Base-by-base conservation (phyloP, 1,284 basidiomycete species). In the Ganoderma sinense region DNA sequence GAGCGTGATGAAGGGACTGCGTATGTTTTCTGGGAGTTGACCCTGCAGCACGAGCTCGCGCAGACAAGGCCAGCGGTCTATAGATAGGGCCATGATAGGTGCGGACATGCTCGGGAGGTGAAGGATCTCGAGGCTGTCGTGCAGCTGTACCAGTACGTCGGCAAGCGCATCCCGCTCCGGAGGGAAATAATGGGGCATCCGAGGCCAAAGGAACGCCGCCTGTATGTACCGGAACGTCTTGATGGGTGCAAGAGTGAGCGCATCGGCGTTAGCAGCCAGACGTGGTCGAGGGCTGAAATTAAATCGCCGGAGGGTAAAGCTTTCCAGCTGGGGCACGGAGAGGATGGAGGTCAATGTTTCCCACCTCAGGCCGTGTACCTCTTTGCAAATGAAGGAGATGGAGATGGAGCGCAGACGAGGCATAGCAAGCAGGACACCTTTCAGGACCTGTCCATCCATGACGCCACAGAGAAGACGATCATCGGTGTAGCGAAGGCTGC, bases 31-130 rank as follows among this genome's bases (percentile, higher is more conserved):
- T 13, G 53, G 53, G 18, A 56, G 53, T 20, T 20, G 29, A 7
- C 53, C 53, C 14, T 56, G 53, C 18, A 56, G 53, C 53, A 56
- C 53, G 29, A 56, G 31, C 53, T 56, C 53, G 16, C 53, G 53
- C 29, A 56, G 31, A 14, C 29, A 18, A 11, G 29, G 29, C 53
- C 53, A 56, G 31, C 18, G 29, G 1, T 29, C 26, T 16, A 10
- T 6, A 20, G 53, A 29, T 6, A 56, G 53, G 29, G 14, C 18
- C 4, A 33, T 16, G 53, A 56, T 31, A 33, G 53, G 53, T 18
- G 53, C 53, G 33, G 53, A 29, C 53, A 56, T 31, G 26, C 53
- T 56, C 29, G 53, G 53, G 29, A 56, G 53, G 18, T 56, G 53
- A 33, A 56, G 53, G 53, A 33, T 2, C 33, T 56, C 53, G 53